A percentile compares a stretch with the other conserved stretches of the same genome.
Conservation (phyloP, 768 basidiomycete species). For the Zangia roseola region DNA sequence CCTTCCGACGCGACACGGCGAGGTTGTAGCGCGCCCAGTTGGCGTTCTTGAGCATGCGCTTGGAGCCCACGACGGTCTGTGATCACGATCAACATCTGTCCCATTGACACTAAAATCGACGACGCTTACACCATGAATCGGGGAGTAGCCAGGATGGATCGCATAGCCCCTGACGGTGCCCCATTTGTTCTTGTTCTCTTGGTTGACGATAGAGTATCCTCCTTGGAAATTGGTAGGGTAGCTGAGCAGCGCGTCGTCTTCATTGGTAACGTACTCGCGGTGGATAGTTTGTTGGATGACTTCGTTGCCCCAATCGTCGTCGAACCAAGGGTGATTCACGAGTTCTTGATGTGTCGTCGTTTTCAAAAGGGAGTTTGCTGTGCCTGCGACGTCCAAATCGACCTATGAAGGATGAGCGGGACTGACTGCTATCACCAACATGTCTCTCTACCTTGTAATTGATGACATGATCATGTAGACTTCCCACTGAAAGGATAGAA, state of each 20-base stretch:
- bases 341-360: slow-evolving; percentile 51
- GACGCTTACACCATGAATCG: slow-evolving; percentile 45
- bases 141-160: slow-evolving; percentile 57
- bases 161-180: slow-evolving; percentile 57
- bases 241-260: slow-evolving; percentile 50
- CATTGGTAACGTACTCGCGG: slow-evolving; percentile 47
- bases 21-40: slow-evolving; percentile 68
- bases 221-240: slow-evolving; percentile 58
- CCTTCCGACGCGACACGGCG: slow-evolving; percentile 56
- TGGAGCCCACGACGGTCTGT: slow-evolving; percentile 57
- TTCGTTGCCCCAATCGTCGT: slow-evolving; percentile 55
- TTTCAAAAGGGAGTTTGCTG: slow-evolving; percentile 54
- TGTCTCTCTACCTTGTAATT: slow-evolving; percentile 48
- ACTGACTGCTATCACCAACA: not conserved
- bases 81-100: not conserved
- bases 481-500: slow-evolving; percentile 47
- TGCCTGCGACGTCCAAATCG: slow-evolving; percentile 63
- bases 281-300: slow-evolving; percentile 54
- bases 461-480: slow-evolving; percentile 66
- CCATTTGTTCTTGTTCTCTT: slow-evolving; percentile 54
- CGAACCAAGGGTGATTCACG: slow-evolving; percentile 53
- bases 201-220: slow-evolving; percentile 54
- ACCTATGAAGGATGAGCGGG: slow-evolving; percentile 35
- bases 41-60: slow-evolving; percentile 57
- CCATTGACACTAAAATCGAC: not conserved